Percentiles rank a stretch among this genome's conserved stretches.
phyloP scores from a whole-genome alignment of 176 grass and related monocot genomes.

The Aegilops speltoides region DNA sequence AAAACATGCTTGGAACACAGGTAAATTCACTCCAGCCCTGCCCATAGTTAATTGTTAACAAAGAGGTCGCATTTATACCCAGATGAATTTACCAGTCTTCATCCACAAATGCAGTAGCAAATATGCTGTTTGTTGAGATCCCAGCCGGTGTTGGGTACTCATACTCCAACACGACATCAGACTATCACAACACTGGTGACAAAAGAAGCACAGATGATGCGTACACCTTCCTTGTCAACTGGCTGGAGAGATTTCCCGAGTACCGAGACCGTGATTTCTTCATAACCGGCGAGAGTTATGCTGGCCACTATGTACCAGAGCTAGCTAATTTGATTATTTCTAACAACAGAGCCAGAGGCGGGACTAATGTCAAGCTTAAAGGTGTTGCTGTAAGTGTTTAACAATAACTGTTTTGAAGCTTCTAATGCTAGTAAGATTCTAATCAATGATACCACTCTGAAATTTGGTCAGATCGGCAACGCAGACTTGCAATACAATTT shows the following conservation, averaged over 20 bases:
- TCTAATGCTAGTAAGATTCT: slow-evolving; percentile 24
- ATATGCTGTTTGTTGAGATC: slow-evolving; percentile 66
- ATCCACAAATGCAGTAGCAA: slow-evolving; percentile 56
- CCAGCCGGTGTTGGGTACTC: slow-evolving; percentile 77
- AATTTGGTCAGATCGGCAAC: slow-evolving; percentile 56
- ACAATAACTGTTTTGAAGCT: slow-evolving; percentile 14
- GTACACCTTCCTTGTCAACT: slow-evolving; percentile 64
- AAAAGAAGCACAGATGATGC: slow-evolving; percentile 48
- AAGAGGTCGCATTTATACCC: slow-evolving; percentile 9
- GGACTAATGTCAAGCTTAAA: slow-evolving; percentile 45
- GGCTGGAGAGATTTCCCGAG: slow-evolving; percentile 60
- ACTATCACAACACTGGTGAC: slow-evolving; percentile 59
- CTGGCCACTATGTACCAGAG: slow-evolving; percentile 66
- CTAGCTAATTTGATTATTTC: slow-evolving; percentile 63
- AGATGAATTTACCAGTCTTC: background rate
- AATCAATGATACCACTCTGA: slow-evolving; percentile 11
- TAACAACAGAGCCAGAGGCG: slow-evolving; percentile 35
- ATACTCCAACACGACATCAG: slow-evolving; percentile 65
- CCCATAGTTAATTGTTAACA: background rate
- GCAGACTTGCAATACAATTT: slow-evolving; percentile 45
- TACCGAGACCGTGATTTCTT: slow-evolving; percentile 57
- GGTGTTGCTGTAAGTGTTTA: slow-evolving; percentile 61
- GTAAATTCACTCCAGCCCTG: slow-evolving; percentile 21
- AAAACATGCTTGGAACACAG: slow-evolving; percentile 59
- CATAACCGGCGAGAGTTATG: slow-evolving; percentile 72